Evolutionary conservation across 2,329 filamentous ascomycete species (phyloP).

Genomic region (Botrytis byssoidea): DNA sequence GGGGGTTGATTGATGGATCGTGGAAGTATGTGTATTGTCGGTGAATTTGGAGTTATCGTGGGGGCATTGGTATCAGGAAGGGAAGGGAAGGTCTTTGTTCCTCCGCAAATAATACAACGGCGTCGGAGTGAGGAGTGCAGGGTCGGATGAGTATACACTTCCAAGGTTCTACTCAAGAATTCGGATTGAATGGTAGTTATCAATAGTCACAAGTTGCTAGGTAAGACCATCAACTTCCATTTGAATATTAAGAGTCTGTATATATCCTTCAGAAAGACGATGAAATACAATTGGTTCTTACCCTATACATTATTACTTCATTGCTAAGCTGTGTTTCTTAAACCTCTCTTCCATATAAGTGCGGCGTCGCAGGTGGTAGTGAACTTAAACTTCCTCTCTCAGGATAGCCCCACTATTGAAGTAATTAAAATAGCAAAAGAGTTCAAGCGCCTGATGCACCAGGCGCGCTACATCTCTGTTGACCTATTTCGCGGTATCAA

Average conservation of each 20-base stretch:
- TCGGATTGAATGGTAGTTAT: not conserved
- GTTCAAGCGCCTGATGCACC: not conserved
- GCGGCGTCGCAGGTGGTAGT: not conserved
- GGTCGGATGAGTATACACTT: not conserved
- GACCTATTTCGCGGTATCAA: not conserved
- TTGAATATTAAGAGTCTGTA: not conserved
- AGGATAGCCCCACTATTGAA: not conserved
- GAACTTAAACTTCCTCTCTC: not conserved
- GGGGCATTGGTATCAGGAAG: constrained; percentile 1
- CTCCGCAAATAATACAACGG: constrained; percentile 5
- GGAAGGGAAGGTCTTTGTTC: not conserved
- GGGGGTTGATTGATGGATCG: constrained; percentile 6
- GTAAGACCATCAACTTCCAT: not conserved
- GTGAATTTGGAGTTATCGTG: constrained; percentile 4
- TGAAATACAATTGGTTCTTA: not conserved
- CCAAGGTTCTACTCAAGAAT: constrained; percentile 4
- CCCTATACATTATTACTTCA: not conserved
- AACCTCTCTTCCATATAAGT: not conserved
- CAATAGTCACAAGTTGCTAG: not conserved
- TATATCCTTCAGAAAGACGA: not conserved
- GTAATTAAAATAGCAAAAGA: not conserved
- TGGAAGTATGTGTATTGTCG: not conserved
- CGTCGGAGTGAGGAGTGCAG: constrained; percentile 12
- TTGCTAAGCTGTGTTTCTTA: not conserved
- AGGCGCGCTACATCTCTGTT: not conserved